phyloP scores from a whole-genome alignment of 495 filamentous ascomycete species.

The Cladorrhinum samala region DNA sequence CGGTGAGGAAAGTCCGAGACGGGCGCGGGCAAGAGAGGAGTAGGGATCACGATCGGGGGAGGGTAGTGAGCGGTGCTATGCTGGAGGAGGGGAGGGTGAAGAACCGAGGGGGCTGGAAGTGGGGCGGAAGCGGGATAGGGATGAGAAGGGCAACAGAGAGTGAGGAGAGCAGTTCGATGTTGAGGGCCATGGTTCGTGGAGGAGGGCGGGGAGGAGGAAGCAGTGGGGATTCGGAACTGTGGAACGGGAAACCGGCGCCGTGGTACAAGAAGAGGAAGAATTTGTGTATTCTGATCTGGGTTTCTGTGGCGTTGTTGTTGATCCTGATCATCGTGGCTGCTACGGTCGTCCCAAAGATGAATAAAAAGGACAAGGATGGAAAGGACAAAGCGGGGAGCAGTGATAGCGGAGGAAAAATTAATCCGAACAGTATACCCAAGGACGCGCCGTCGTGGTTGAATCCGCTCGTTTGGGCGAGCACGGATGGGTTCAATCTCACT shows the following conservation, averaged over 20 bases:
- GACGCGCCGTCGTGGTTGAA: conserved; percentile 74
- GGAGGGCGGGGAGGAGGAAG: conserved; percentile 29
- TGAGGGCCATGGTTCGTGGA: too few species aligned
- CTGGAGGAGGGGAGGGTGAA: conserved; percentile 57
- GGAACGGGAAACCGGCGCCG: conserved; percentile 9
- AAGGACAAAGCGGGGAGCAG: conserved; percentile 21
- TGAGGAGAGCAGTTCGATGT: conserved; percentile 25
- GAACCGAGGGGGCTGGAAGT: conserved; percentile 1
- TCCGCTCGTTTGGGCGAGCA: conserved; percentile 91
- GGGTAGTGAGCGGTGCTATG: conserved; percentile 61
- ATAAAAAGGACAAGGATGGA: conserved; percentile 9
- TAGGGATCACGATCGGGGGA: conserved; percentile 19
- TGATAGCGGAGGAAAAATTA: conserved; percentile 42
- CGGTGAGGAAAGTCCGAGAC: conserved; percentile 8
- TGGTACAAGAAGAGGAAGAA: conserved; percentile 40
- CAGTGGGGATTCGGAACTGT: conserved; percentile 25
- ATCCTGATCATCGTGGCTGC: conserved; percentile 71
- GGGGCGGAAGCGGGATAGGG: not conserved
- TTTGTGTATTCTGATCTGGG: conserved; percentile 47
- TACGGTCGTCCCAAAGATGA: conserved; percentile 59
- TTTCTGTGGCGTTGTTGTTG: conserved; percentile 53
- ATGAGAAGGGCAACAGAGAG: conserved; percentile 11
- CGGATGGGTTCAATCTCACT: conserved; percentile 86
- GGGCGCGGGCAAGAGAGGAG: conserved; percentile 23
- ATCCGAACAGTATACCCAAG: conserved; percentile 56